Conservation (phyloP, 345 rosid genomes). For the Citrus maxima region DNA sequence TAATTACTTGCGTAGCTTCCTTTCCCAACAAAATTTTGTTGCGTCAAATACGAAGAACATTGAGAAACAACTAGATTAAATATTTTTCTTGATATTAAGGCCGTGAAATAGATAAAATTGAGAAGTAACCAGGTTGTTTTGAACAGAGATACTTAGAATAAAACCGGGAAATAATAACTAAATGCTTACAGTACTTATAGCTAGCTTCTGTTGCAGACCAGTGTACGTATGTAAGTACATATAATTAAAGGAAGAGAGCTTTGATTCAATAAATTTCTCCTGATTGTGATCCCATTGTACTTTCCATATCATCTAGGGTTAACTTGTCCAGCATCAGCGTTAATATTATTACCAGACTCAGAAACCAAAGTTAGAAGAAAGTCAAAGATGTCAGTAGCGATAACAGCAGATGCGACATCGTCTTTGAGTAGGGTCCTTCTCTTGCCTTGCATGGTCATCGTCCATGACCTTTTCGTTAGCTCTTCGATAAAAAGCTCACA, state of each 20-base stretch:
- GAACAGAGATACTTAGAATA: too few species aligned
- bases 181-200: too few species aligned
- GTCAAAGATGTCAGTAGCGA: conserved; percentile 52
- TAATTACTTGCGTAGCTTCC: too few species aligned
- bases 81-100: too few species aligned
- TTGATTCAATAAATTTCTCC: not conserved
- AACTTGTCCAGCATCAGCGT: not conserved
- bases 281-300: too few species aligned
- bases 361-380: conserved; percentile 51
- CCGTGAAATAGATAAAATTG: too few species aligned
- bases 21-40: too few species aligned
- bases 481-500: conserved; percentile 66
- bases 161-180: not conserved
- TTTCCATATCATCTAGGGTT: too few species aligned
- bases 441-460: conserved; percentile 49
- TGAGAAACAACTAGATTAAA: not conserved
- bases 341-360: not conserved
- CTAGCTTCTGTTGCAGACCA: too few species aligned
- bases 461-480: conserved; percentile 55
- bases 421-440: conserved; percentile 58
- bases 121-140: not conserved
- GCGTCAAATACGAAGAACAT: too few species aligned
- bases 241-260: too few species aligned
- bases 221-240: too few species aligned
- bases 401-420: conserved; percentile 60